phyloP scores from a whole-genome alignment of 768 basidiomycete genomes.

The Rhizopogon vesiculosus region DNA sequence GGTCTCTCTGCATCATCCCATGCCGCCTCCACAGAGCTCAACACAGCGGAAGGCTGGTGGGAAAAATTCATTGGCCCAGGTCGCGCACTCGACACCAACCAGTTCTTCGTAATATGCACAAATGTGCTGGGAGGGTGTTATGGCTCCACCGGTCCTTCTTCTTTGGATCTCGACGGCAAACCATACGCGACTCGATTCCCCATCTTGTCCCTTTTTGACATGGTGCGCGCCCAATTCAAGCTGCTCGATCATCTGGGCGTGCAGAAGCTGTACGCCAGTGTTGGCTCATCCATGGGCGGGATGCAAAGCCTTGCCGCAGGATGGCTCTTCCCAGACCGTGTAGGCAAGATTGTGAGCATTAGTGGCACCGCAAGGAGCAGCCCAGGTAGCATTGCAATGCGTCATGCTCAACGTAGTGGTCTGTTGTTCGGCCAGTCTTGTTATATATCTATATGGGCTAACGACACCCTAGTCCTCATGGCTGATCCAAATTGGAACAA shows the following conservation, averaged over 20 bases:
- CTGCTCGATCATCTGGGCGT: constrained; percentile 84
- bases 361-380: constrained; percentile 92
- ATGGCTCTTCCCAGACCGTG: constrained; percentile 85
- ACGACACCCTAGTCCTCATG: constrained; percentile 74
- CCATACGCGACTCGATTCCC: constrained; percentile 92
- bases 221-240: constrained; percentile 90
- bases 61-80: constrained; percentile 97
- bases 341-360: constrained; percentile 89
- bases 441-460: neutral
- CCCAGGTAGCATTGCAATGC: constrained; percentile 90
- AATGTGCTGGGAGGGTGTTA: constrained; percentile 98
- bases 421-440: constrained; percentile 19
- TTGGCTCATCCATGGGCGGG: constrained; percentile 95
- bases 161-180: constrained; percentile 59
- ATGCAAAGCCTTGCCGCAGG: constrained; percentile 98
- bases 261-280: constrained; percentile 83
- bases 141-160: constrained; percentile 93
- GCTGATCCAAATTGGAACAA: constrained; percentile 99
- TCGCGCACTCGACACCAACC: constrained; percentile 87
- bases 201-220: constrained; percentile 90
- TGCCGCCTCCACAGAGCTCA: constrained; percentile 75
- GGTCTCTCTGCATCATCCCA: constrained; percentile 96
- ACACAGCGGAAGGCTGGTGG: constrained; percentile 94
- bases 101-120: constrained; percentile 91
- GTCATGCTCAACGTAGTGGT: constrained; percentile 96